Base-by-base conservation (phyloP, 768 basidiomycete species). In the Pulveroboletus sp. region DNA sequence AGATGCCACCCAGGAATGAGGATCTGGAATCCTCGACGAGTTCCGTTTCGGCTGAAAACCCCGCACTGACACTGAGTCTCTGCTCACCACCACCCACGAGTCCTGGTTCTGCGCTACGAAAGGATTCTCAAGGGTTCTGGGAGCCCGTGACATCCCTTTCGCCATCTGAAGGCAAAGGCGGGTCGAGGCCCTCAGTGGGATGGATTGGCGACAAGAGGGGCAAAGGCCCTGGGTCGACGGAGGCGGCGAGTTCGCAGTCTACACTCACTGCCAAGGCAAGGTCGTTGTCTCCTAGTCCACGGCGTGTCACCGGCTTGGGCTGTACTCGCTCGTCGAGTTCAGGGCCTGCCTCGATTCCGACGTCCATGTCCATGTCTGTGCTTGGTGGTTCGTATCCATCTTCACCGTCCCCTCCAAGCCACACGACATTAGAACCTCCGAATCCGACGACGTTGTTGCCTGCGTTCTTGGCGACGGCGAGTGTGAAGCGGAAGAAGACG, bases 61-160 rank as follows among this genome's bases (percentile, higher is more conserved):
- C 47, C 29, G 43, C 50, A 19, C 23, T 47, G 19, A 49, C 5
- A 45, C 47, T 25, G 19, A 53, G 45, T 47, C 49, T 48, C 6
- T 48, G 21, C 19, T 57, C 58, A 20, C 49, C 55, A 6, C 48
- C 50, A 12, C 40, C 40, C 9, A 50, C 43, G 32, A 51, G 48
- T 47, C 45, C 42, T 12, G 39, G 43, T 10, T 27, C 44, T 14
- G 59, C 44, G 10, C 42, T 64, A 20, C 51, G 53, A n/a, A 63
- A 53, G 37, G 55, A 64, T 52, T 42, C 59, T 19, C 64, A 63
- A 5, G 63, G 64, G 23, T 65, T 65, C 35, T 65, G 63, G 63
- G 61, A 59, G n/a, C 48, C 59, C 19, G 38, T 49, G 24, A 43
- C 34, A 4, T 45, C 56, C 21, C 19, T 51, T 17, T 61, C 62